Base-by-base conservation (phyloP, 2,329 filamentous ascomycete species). In the Fusarium chaquense region DNA sequence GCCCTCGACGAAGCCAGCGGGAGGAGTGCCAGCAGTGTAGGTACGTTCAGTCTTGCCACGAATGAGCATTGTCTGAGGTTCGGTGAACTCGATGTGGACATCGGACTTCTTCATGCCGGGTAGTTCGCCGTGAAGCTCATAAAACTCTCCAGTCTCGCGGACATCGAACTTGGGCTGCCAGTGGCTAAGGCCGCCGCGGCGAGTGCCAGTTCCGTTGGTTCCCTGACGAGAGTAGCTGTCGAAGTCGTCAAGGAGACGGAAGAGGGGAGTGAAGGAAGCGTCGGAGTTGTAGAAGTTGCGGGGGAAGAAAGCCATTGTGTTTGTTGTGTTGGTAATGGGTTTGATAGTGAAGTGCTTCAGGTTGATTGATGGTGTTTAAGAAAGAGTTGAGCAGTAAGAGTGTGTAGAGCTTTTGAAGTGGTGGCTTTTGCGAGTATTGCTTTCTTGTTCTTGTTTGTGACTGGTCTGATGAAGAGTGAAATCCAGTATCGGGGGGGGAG, bases 91-190 rank as follows among this genome's bases (percentile, higher is more conserved):
- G 76, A 95, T 91, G 77, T 86, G 83, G 75, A 96, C 83, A 75
- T 94, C 84, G 73, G 92, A 89, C 81, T 93, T 91, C 67, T 87
- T 86, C 73, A 94, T 84, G 58, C 93, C 93, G 0, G 92, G 90
- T 8, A 95, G 87, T 80, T 95, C 92, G 74, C 92, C 93, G 74
- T 94, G 89, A 22, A 95, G 89, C 80, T 95, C 90, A 77, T 93
- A 95, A 68, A 83, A 78, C 8, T 88, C 81, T 65, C 86, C 85
- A 15, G 86, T 87, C 82, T 96, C 93, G 78, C 87, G 90, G 66
- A 94, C 85, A 75, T 95, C 92, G 76, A 95, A 95, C 80, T 89
- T 91, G 57, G 92, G 93, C 61, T 87, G 86, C 86, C 93, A 94
- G 76, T 86, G 83, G 47, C 83, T 83, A 49, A 85, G 71, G 61